phyloP scores from a whole-genome alignment of 2,329 filamentous ascomycete species.

The Davidsoniella eucalypti region DNA sequence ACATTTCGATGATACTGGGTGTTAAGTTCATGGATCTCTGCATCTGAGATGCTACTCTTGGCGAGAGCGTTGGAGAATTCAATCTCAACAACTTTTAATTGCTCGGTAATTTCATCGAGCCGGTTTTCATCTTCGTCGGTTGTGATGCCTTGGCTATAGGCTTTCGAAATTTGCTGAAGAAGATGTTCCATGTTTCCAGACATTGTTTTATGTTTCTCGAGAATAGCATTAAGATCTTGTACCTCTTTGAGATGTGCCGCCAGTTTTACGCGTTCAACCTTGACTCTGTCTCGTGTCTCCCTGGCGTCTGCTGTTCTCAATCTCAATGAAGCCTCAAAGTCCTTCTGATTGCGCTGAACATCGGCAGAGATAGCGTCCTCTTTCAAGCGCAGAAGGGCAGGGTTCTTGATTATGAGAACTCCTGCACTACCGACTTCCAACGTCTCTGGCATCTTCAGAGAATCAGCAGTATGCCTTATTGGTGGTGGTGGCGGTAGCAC shows the following conservation, averaged over 20 bases:
- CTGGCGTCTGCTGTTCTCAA: conserved; percentile 25
- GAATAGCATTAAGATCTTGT: conserved; percentile 24
- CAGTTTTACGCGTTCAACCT: conserved; percentile 32
- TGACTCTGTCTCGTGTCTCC: conserved; percentile 30
- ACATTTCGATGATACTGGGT: conserved; percentile 1
- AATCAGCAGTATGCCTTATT: not conserved
- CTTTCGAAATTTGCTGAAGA: conserved; percentile 29
- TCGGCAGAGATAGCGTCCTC: conserved; percentile 24
- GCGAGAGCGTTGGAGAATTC: conserved; percentile 6
- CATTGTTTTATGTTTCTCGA: conserved; percentile 27
- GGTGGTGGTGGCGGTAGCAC: not conserved
- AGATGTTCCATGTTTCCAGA: conserved; percentile 29
- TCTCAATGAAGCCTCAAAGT: conserved; percentile 31
- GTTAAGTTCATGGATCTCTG: conserved; percentile 3
- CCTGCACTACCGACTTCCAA: conserved; percentile 14
- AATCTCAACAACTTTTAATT: conserved; percentile 18
- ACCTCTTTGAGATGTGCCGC: conserved; percentile 29
- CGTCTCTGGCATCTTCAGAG: conserved; percentile 2
- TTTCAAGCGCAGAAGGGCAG: conserved; percentile 21
- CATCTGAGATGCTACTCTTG: conserved; percentile 4
- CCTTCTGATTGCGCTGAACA: conserved; percentile 30
- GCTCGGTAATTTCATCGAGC: conserved; percentile 31
- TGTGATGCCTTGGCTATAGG: conserved; percentile 33
- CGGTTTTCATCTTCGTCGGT: conserved; percentile 34
- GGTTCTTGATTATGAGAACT: conserved; percentile 19